Percentiles rank a stretch among this genome's conserved stretches.
phyloP scores from a whole-genome alignment of 2,329 filamentous ascomycete genomes.

The Purpureocillium takamizusanense region DNA sequence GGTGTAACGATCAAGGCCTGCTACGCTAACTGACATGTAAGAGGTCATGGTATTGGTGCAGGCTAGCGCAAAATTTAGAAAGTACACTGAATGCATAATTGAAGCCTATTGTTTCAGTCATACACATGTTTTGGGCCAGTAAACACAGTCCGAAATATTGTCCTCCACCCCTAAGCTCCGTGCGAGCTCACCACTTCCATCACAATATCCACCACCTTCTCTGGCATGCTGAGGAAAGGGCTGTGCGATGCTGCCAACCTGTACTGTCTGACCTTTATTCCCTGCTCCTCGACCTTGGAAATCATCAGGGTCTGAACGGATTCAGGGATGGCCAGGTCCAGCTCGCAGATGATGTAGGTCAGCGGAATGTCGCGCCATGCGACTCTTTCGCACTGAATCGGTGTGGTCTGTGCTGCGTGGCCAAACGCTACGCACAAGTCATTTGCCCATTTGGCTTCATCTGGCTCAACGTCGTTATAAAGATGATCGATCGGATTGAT shows the following conservation, averaged over 20 bases:
- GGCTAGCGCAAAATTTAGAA: no score
- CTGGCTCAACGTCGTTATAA: not conserved
- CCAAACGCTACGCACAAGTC: no score
- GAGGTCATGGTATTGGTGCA: no score
- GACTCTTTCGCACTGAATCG: not conserved
- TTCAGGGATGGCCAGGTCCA: not conserved
- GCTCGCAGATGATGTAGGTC: conserved; percentile 3
- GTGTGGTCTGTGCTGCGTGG: conserved; percentile 1
- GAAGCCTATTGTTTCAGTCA: no score
- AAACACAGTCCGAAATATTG: no score
- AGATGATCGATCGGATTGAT: conserved; percentile 1
- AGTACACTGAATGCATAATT: no score
- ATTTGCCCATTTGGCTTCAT: no score
- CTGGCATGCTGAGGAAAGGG: conserved; percentile 2
- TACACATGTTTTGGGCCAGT: no score
- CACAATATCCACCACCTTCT: conserved; percentile 2
- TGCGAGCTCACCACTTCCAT: not conserved
- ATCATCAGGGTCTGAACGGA: conserved; percentile 2
- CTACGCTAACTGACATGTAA: no score
- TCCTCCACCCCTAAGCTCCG: no score
- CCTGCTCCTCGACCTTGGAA: not conserved
- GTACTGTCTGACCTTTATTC: not conserved
- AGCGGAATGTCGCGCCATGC: conserved; percentile 3
- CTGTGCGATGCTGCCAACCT: conserved; percentile 1
- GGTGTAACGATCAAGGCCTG: no score